Conservation (phyloP, 139 green algal species). For the Chlorella sp. region DNA sequence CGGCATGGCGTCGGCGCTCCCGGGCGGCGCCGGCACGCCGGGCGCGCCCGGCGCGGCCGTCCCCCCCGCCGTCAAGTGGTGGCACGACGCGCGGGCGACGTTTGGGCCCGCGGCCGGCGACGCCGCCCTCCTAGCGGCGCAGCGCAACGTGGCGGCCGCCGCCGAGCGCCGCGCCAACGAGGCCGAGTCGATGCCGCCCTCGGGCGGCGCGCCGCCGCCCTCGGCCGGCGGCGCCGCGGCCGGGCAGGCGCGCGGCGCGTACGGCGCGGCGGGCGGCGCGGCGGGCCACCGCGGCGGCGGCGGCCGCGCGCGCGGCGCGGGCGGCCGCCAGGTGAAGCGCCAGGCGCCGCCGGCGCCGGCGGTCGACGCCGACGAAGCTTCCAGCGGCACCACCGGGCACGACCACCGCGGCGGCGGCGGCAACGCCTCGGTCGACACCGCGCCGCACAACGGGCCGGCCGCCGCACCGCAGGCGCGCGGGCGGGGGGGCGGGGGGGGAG, state of each 20-base stretch:
- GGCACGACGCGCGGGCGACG: slow-evolving; percentile 24
- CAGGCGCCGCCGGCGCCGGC: slow-evolving; percentile 26
- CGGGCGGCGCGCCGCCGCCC: no score
- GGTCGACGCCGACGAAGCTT: slow-evolving; percentile 28
- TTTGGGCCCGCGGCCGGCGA: slow-evolving; percentile 35
- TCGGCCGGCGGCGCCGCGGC: no score
- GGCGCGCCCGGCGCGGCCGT: neutral
- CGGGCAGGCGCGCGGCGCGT: no score
- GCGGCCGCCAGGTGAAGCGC: slow-evolving; percentile 7
- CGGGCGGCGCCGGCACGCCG: neutral
- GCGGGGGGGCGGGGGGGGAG: no score
- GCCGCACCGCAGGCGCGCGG: no score
- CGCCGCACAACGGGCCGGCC: no score
- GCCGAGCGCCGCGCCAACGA: no score
- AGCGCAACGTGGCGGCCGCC: no score
- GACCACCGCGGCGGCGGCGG: no score
- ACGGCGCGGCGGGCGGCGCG: neutral
- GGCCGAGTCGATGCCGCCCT: no score
- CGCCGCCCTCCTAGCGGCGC: neutral
- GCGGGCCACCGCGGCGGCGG: neutral
- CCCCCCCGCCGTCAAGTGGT: slow-evolving; percentile 26
- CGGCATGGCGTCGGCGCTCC: no score
- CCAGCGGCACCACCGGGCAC: slow-evolving; percentile 38
- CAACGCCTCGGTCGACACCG: no score
- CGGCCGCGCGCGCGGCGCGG: neutral